Percentiles rank a stretch among this genome's conserved stretches.
Conservation (phyloP, 2,329 filamentous ascomycete genomes). For the Emmonsiellopsis sp. region DNA sequence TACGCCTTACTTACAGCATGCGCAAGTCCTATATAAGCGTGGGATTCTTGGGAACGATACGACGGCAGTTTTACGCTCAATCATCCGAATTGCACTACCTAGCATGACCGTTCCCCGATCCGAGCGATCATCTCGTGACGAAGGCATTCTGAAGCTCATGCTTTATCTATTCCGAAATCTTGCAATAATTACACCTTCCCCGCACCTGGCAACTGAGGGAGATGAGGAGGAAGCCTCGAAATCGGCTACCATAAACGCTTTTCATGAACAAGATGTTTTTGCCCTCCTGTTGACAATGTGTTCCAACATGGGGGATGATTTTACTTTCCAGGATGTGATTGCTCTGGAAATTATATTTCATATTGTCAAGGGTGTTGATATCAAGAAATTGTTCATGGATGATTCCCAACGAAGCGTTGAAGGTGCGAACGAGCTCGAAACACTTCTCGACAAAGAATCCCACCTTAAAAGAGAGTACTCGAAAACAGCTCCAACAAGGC, state of each 20-base stretch:
- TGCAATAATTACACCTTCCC: slow-evolving; percentile 69
- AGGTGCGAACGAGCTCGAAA: slow-evolving; percentile 63
- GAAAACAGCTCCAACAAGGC: slow-evolving; percentile 70
- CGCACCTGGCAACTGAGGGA: slow-evolving; percentile 66
- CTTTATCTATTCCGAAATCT: slow-evolving; percentile 86
- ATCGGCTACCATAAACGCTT: slow-evolving; percentile 79
- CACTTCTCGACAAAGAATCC: slow-evolving; percentile 70
- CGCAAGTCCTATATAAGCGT: slow-evolving; percentile 83
- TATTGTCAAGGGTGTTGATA: slow-evolving; percentile 79
- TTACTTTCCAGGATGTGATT: slow-evolving; percentile 78
- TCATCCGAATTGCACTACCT: slow-evolving; percentile 72
- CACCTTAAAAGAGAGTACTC: slow-evolving; percentile 72
- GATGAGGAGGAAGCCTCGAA: slow-evolving; percentile 84
- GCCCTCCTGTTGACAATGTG: slow-evolving; percentile 75
- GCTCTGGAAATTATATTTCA: slow-evolving; percentile 89
- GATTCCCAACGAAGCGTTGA: slow-evolving; percentile 61
- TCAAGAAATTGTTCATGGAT: slow-evolving; percentile 75
- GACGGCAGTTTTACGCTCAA: slow-evolving; percentile 67
- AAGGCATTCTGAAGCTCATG: slow-evolving; percentile 84
- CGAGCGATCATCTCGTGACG: slow-evolving; percentile 70
- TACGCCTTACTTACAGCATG: slow-evolving; percentile 77
- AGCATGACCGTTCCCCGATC: slow-evolving; percentile 71
- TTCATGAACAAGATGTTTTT: slow-evolving; percentile 85
- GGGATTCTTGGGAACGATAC: slow-evolving; percentile 76
- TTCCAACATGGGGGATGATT: slow-evolving; percentile 90